Evolutionary conservation across 495 filamentous ascomycete species (phyloP), one percentile per base, ranked within the genome.

Genomic region (Aspergillus mulundensis): DNA sequence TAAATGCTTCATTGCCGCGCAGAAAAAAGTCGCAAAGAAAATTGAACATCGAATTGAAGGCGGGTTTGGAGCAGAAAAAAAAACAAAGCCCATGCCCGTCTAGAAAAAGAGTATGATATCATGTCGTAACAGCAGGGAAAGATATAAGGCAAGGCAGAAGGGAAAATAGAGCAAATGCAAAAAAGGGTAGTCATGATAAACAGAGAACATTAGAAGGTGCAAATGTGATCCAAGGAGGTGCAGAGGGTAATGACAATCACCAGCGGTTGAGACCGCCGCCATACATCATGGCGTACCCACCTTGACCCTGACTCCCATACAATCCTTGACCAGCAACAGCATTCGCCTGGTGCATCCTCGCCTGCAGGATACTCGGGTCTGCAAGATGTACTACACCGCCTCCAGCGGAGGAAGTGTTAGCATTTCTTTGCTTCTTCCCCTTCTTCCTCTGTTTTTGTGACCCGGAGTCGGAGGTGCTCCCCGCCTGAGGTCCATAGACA

Each of bases 371-470:
- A 82, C 91, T 96, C 79, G 93, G 90, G 88, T 96, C 91, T 81
- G 88, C 89, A 91, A 95, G 88, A 92, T 97, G 90, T 81, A 95
- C 91, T 90, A 95, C 84, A 82, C 87, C 90, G 80, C 90, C 90
- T 83, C 90, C 90, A 83, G 89, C 93, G 85, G 91, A 94, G 88
- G 91, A 95, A 93, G 91, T 95, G 89, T 95, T 95, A 94, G 91
- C 91, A 87, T 96, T 90, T 87, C 90, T 95, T 80, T 95, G 91
- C 88, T 95, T 94, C 86, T 95, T 95, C 84, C 89, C 90, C 88
- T 96, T 95, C 89, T 95, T 96, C 89, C 94, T 96, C 84, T 91
- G 88, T 87, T 95, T 95, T 79, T 83, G 81, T 70, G 85, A 83
- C 76, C 84, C 87, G 81, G 85, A 84, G 70, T 91, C 90, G 81